These are phyloP conservation scores for Globisporangium alternatum DNA, from an alignment of 352 stramenopile genomes.

Conservation along the genomic window DNA sequence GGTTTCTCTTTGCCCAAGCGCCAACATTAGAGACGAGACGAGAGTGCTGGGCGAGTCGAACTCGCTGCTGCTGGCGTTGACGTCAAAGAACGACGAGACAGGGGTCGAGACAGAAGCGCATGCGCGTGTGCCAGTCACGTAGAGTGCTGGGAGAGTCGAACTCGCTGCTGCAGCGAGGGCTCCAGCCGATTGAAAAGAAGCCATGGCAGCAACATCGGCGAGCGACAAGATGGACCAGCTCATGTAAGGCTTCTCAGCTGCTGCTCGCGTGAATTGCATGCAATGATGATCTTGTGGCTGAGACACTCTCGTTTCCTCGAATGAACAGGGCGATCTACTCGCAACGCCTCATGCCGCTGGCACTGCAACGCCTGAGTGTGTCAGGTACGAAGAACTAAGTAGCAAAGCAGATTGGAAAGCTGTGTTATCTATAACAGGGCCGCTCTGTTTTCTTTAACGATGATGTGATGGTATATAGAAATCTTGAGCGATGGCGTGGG, in stretches of 20 bases:
- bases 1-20: background rate
- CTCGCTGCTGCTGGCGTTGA: background rate
- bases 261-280: too few relatives aligned
- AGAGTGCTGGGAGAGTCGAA: background rate
- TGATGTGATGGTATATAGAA: slow-evolving; percentile 23
- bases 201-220: slow-evolving; percentile 40
- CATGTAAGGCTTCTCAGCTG: slow-evolving; percentile 32
- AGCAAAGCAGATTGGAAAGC: too few relatives aligned
- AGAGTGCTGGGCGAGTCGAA: background rate
- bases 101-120: background rate
- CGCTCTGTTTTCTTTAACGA: too few relatives aligned
- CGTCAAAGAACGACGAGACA: background rate
- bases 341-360: slow-evolving; percentile 36
- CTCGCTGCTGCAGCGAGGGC: background rate
- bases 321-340: slow-evolving; percentile 35
- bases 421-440: too few relatives aligned
- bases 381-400: slow-evolving; percentile 25
- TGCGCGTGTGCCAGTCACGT: background rate
- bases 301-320: background rate
- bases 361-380: slow-evolving; percentile 47
- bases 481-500: slow-evolving; percentile 45
- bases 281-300: background rate
- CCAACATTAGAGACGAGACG: background rate
- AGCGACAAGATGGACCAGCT: slow-evolving; percentile 48
- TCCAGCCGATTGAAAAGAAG: background rate